phyloP scores from a whole-genome alignment of 2,329 filamentous ascomycete species.

The Verticillium klebahnii region DNA sequence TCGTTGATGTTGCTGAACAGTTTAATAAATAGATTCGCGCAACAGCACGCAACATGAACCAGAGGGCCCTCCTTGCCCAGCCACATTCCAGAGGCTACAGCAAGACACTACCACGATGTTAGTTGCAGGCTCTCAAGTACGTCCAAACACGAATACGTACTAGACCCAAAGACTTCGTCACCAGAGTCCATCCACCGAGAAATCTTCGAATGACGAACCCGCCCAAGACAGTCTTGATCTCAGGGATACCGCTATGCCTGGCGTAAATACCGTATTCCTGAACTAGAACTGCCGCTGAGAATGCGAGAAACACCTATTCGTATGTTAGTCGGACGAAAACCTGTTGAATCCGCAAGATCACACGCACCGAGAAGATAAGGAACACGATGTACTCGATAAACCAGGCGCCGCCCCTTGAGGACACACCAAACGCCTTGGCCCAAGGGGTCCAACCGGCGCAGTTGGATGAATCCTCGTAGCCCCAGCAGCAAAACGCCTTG shows the following conservation, averaged over 20 bases:
- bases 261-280: conserved; percentile 82
- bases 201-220: conserved; percentile 90
- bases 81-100: conserved; percentile 94
- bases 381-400: conserved; percentile 86
- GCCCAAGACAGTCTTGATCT: conserved; percentile 94
- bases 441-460: conserved; percentile 87
- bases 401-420: conserved; percentile 66
- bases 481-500: conserved; percentile 88
- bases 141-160: conserved; percentile 40
- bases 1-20: conserved; percentile 73
- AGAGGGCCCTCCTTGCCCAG: conserved; percentile 92
- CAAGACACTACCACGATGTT: conserved; percentile 62
- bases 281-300: conserved; percentile 73
- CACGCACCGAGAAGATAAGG: conserved; percentile 70
- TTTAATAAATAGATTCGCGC: conserved; percentile 90
- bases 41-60: conserved; percentile 95
- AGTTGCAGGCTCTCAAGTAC: conserved; percentile 2
- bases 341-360: neutral
- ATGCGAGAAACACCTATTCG: conserved; percentile 67
- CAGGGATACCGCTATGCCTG: conserved; percentile 91
- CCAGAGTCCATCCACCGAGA: conserved; percentile 80
- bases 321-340: neutral
- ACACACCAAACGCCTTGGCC: conserved; percentile 68
- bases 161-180: conserved; percentile 84
- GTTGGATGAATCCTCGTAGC: conserved; percentile 75